Evolutionary conservation across 2,329 filamentous ascomycete species (phyloP), one percentile per base, ranked within the genome.

Genomic region (Pochonia chlamydosporia): DNA sequence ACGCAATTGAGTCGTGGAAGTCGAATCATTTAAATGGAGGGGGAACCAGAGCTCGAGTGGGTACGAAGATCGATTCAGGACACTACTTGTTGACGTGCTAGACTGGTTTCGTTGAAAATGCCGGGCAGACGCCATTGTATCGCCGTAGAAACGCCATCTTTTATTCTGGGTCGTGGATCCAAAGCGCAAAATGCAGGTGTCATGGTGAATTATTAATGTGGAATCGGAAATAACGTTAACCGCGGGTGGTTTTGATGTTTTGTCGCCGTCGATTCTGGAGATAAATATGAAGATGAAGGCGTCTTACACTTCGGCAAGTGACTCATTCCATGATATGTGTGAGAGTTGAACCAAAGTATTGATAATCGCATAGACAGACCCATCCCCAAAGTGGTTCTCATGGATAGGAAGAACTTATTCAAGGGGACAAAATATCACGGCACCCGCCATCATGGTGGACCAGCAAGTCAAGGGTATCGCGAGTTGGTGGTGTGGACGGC

Each of bases 1-100:
- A 42, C 31, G 31, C 30, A 42, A 37, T 30, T 10, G 24, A 24
- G 30, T 13, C 23, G 11, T 14, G 14, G 21, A 16, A 42, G 10
- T 35, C 14, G 28, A 23, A 24, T 8, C 23, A 21, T 39, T 37
- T 40, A 24, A 33, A 43, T 25, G 25, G 20, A 43, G 43, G 24
- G 40, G 30, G 31, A 18, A 35, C 36, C n/a, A 18, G 25, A 49
- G 36, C 30, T 41, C 36, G 33, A 46, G 47, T 49, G 47, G 47
- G 36, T 41, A 45, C 39, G 16, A 45, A 18, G 47, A 45, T 44
- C 40, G 23, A 8, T 47, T 47, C 26, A 20, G 23, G 18, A 40
- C 36, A 18, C 39, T 24, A 5, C 10, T n/a, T 21, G 14, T 28
- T 39, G 35, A 23, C 35, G 35, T 21, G 35, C 35, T 39, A 11